phyloP scores from a whole-genome alignment of 345 rosid species.

The Jatropha curcas region DNA sequence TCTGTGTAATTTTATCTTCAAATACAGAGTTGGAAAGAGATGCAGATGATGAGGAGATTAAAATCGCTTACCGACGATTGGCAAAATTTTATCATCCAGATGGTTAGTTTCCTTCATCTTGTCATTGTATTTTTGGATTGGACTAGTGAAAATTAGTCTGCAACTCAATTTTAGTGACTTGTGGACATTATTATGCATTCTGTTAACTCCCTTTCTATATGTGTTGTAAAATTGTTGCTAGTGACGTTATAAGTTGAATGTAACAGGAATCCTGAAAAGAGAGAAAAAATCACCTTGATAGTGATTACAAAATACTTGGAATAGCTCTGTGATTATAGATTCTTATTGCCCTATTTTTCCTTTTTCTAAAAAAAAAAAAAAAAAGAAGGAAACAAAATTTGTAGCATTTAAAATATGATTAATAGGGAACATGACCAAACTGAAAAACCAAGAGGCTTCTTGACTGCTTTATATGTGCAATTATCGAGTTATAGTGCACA shows the following conservation, averaged over 20 bases:
- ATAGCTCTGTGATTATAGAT: not conserved
- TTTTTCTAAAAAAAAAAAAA: no score
- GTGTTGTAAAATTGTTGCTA: no score
- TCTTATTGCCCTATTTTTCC: not conserved
- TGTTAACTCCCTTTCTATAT: no score
- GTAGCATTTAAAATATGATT: no score
- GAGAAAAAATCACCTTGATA: not conserved
- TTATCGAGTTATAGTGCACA: not conserved
- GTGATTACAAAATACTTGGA: not conserved
- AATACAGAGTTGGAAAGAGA: slow-evolving; percentile 71
- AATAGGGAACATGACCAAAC: not conserved
- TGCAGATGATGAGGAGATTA: slow-evolving; percentile 86
- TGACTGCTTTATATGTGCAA: not conserved
- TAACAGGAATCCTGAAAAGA: no score
- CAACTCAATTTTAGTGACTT: not conserved
- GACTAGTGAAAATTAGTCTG: not conserved
- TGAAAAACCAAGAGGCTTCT: not conserved
- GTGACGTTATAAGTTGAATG: no score
- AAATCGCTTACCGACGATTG: slow-evolving; percentile 79
- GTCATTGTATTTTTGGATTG: not conserved
- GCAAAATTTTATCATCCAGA: slow-evolving; percentile 97
- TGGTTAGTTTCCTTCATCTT: slow-evolving; percentile 48
- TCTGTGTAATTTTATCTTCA: slow-evolving; percentile 7
- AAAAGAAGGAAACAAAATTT: no score
- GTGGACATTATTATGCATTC: no score